Conservation (phyloP, 2,329 filamentous ascomycete species). For the Nemania diffusa region DNA sequence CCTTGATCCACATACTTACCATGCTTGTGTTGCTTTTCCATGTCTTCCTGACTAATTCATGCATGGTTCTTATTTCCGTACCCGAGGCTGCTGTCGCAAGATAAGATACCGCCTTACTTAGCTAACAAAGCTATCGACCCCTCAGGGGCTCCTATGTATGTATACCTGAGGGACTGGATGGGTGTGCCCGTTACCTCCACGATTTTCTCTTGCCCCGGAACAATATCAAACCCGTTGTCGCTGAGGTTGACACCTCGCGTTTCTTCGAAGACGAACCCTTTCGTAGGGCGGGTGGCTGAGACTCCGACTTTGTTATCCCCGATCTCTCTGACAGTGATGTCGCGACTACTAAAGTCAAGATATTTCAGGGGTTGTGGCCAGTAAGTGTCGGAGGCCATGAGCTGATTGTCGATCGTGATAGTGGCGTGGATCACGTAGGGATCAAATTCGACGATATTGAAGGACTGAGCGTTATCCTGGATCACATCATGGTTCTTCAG, state of each 20-base stretch:
- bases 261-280: slow-evolving; percentile 66
- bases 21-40: neutral
- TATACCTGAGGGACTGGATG: slow-evolving; percentile 40
- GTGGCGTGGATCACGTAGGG: slow-evolving; percentile 61
- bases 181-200: slow-evolving; percentile 42
- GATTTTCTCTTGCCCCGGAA: slow-evolving; percentile 57
- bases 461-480: slow-evolving; percentile 38
- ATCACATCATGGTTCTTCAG: slow-evolving; percentile 49
- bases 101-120: neutral
- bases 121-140: slow-evolving; percentile 36
- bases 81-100: neutral
- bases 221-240: slow-evolving; percentile 68
- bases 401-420: slow-evolving; percentile 52
- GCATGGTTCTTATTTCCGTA: neutral
- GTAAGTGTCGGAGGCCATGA: slow-evolving; percentile 61
- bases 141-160: slow-evolving; percentile 44
- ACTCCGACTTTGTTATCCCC: slow-evolving; percentile 45
- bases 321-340: slow-evolving; percentile 50
- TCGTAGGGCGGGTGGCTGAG: slow-evolving; percentile 60
- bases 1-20: neutral
- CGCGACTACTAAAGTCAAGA: slow-evolving; percentile 59
- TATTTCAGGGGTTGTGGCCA: slow-evolving; percentile 74
- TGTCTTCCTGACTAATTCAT: neutral
- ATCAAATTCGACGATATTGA: slow-evolving; percentile 53
- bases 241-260: slow-evolving; percentile 57